These are phyloP conservation scores for Globisporangium nodosum DNA, from an alignment of 352 stramenopile genomes.

Conservation along the genomic window DNA sequence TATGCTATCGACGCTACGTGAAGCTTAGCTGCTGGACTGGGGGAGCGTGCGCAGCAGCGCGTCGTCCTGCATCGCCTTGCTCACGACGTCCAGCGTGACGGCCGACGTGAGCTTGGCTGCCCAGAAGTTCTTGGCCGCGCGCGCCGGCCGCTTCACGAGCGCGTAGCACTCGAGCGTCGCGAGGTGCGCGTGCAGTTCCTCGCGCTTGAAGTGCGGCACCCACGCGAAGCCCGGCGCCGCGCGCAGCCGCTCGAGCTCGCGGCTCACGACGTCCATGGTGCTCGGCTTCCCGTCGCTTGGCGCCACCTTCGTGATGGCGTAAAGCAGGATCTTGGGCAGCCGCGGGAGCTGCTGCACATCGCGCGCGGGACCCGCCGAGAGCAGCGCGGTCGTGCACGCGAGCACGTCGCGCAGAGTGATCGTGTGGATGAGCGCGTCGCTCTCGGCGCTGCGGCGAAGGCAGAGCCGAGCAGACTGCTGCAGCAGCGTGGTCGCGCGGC, in stretches of 20 bases:
- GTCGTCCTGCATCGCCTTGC: constrained; percentile 39
- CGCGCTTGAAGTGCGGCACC: constrained; percentile 48
- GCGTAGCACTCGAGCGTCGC: constrained; percentile 69
- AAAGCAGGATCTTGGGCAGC: constrained; percentile 61
- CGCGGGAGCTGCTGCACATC: constrained; percentile 61
- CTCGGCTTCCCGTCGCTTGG: constrained; percentile 26
- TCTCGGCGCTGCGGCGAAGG: constrained; percentile 19
- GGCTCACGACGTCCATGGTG: constrained; percentile 39
- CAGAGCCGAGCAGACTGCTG: constrained; percentile 46
- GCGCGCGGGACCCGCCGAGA: constrained; percentile 32
- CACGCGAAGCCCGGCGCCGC: constrained; percentile 33
- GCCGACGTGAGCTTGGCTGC: constrained; percentile 39
- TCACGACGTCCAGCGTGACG: constrained; percentile 38
- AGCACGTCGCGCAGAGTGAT: constrained; percentile 36
- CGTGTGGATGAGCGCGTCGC: constrained; percentile 2
- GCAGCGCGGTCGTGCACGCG: constrained; percentile 26
- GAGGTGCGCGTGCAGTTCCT: constrained; percentile 58
- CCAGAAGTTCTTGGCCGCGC: constrained; percentile 34
- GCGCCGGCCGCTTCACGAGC: constrained; percentile 33
- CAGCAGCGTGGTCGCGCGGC: constrained; percentile 49
- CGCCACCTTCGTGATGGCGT: constrained; percentile 51
- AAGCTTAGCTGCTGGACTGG: constrained; percentile 2
- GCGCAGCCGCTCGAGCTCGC: constrained; percentile 40
- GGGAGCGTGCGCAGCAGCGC: constrained; percentile 30
- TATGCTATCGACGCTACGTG: not conserved